Evolutionary conservation across 176 grass and related monocot genomes (phyloP).

Genomic region (Olyra latifolia): DNA sequence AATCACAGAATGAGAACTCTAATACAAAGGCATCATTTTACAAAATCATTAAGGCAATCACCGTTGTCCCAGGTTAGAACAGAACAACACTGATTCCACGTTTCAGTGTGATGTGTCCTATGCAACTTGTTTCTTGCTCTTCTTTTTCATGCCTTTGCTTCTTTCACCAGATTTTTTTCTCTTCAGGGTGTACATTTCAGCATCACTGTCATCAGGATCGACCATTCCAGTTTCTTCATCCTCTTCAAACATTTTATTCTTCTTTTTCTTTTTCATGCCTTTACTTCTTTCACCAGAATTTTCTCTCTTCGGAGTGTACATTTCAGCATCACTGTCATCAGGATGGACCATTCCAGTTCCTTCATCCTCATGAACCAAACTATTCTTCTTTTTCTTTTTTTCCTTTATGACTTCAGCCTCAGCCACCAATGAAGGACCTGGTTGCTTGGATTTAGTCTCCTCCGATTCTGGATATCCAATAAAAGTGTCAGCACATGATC

Average conservation of each 20-base stretch:
- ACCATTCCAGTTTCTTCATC: slow-evolving; percentile 38
- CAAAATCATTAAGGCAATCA: slow-evolving; percentile 19
- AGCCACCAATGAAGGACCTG: slow-evolving; percentile 18
- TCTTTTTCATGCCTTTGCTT: slow-evolving; percentile 47
- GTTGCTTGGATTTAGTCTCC: slow-evolving; percentile 36
- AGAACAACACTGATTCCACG: slow-evolving; percentile 1
- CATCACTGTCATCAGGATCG: slow-evolving; percentile 27
- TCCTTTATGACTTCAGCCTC: slow-evolving; percentile 36
- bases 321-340: slow-evolving; percentile 36
- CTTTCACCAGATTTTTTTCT: slow-evolving; percentile 55
- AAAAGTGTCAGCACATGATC: slow-evolving; percentile 23
- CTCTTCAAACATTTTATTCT: slow-evolving; percentile 47
- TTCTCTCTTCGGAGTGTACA: slow-evolving; percentile 50
- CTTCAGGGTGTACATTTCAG: slow-evolving; percentile 48
- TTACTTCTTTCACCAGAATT: slow-evolving; percentile 54
- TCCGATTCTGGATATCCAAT: slow-evolving; percentile 46
- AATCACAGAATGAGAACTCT: background rate
- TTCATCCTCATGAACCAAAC: slow-evolving; percentile 37
- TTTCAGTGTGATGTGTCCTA: slow-evolving; percentile 13
- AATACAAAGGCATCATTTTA: background rate
- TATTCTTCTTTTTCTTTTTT: slow-evolving; percentile 40
- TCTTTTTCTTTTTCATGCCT: slow-evolving; percentile 50
- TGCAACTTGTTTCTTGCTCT: slow-evolving; percentile 53
- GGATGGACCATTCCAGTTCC: slow-evolving; percentile 29
- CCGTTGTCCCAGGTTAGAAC: background rate